phyloP scores from a whole-genome alignment of 352 stramenopile species.

The Halophytophthora polymorphica region DNA sequence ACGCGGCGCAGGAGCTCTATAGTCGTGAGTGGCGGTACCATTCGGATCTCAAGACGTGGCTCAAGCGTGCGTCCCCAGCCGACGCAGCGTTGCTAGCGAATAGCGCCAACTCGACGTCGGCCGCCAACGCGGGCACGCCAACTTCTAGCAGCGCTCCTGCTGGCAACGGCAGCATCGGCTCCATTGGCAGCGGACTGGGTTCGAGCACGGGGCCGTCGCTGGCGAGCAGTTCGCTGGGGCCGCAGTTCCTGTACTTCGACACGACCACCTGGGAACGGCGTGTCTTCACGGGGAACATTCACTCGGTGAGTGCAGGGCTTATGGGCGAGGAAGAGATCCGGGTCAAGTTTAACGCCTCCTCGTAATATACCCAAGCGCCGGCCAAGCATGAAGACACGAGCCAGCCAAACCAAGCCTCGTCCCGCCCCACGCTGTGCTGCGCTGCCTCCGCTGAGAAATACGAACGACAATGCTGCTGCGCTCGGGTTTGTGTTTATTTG shows the following conservation, averaged over 20 bases:
- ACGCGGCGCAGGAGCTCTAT: slow-evolving; percentile 87
- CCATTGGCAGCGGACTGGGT: slow-evolving; percentile 59
- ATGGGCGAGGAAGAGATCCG: slow-evolving; percentile 93
- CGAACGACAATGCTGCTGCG: too few species aligned
- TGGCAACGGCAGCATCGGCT: slow-evolving; percentile 51
- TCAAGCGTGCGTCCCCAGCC: slow-evolving; percentile 81
- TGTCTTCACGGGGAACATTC: slow-evolving; percentile 91
- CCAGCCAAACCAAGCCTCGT: too few species aligned
- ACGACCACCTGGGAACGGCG: slow-evolving; percentile 93
- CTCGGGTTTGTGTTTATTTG: too few species aligned
- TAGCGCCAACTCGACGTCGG: slow-evolving; percentile 26
- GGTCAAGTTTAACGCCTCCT: slow-evolving; percentile 90
- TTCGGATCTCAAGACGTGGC: slow-evolving; percentile 96
- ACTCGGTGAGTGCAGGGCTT: slow-evolving; percentile 83
- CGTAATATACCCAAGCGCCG: slow-evolving; percentile 44
- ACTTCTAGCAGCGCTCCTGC: slow-evolving; percentile 13
- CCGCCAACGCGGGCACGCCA: slow-evolving; percentile 20
- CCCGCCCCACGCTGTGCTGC: too few species aligned
- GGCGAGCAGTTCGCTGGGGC: slow-evolving; percentile 35
- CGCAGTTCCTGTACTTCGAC: slow-evolving; percentile 96
- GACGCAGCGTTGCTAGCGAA: slow-evolving; percentile 57
- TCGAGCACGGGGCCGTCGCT: slow-evolving; percentile 26
- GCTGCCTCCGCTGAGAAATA: too few species aligned
- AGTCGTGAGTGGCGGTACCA: slow-evolving; percentile 97
- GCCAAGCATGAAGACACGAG: too few species aligned